Evolutionary conservation across 169 alveolate species (phyloP), one percentile per base, ranked within the genome.

Genomic region (Hepatocystis sp.): DNA sequence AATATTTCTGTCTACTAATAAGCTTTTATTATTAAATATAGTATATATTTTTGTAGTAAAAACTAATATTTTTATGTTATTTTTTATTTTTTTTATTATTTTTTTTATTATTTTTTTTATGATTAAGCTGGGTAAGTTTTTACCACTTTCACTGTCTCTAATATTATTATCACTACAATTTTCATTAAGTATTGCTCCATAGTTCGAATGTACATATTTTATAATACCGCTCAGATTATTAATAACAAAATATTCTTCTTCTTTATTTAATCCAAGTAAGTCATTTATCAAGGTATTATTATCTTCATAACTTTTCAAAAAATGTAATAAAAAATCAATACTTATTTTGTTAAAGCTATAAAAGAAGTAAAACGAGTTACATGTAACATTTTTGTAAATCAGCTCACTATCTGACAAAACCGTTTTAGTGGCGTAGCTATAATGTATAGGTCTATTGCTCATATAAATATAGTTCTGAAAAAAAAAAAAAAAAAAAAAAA

Each of bases 31-130:
- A 23, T 81, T 81, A 63, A 81, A 81, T 1, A 81, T 81, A 13
- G 89, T 81, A 13, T 81, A 49, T 36, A 81, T 81, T 63, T 81
- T 81, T n/a, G 89, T 81, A 8, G 89, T 81, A 30, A 81, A 64
- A 32, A 81, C 84, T 21, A 81, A 58, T 1, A 81, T 53, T 39
- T 81, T 81, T 23, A 81, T 3, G 2, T 49, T 60, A 5, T n/a
- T 13, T 36, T 17, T 30, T 34, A 81, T 15, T 55, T 32, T 32
- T 15, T 63, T 27, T 53, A 21, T 63, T 23, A 52, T 36, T 63
- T 66, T 49, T 1, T 8, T 36, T n/a, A n/a, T n/a, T n/a, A n/a
- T n/a, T n/a, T n/a, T n/a, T n/a, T n/a, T n/a, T n/a, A n/a, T n/a
- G n/a, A n/a, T n/a, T n/a, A n/a, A n/a, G n/a, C n/a, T n/a, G n/a